Evolutionary conservation across 2,329 filamentous ascomycete genomes (phyloP).

Genomic region (Niveomyces coronatus): DNA sequence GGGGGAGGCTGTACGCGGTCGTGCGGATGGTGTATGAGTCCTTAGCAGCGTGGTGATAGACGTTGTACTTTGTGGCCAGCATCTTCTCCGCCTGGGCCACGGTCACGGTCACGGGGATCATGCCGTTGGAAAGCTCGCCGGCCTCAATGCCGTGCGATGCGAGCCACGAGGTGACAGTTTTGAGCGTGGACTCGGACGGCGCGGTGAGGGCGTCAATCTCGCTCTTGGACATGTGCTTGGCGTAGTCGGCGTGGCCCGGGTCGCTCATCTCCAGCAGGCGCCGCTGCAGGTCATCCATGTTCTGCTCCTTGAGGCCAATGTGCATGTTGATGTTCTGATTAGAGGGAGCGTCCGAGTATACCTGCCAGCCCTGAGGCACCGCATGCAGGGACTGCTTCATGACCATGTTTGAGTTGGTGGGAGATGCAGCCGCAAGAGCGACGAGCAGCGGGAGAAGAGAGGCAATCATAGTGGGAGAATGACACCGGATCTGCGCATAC

Average conservation of each 20-base stretch:
- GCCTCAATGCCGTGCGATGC: background rate
- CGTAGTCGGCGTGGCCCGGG: constrained; percentile 3
- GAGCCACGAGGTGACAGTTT: background rate
- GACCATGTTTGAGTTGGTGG: background rate
- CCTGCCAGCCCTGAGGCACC: background rate
- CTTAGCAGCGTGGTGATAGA: background rate
- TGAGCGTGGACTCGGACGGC: background rate
- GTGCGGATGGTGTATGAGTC: background rate
- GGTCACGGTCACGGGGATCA: background rate
- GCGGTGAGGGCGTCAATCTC: constrained; percentile 1
- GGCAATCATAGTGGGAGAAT: too few species aligned
- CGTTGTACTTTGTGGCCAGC: constrained; percentile 2
- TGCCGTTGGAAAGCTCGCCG: constrained; percentile 2
- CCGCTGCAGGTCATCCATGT: background rate
- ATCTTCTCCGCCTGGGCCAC: constrained; percentile 1
- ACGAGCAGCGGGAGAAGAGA: background rate
- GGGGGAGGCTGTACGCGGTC: constrained; percentile 1
- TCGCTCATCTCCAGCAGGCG: constrained; percentile 5
- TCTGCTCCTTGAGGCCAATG: constrained; percentile 5
- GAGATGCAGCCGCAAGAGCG: background rate
- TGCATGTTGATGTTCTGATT: constrained; percentile 2
- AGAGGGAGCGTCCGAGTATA: background rate
- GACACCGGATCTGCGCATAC: too few species aligned
- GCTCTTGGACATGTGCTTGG: constrained; percentile 3
- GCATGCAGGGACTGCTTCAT: background rate